Evolutionary conservation across 225 moss, liverwort and hornwort species (phyloP), one percentile per base, ranked within the genome.

Genomic region (Sphagnum tenellum): DNA sequence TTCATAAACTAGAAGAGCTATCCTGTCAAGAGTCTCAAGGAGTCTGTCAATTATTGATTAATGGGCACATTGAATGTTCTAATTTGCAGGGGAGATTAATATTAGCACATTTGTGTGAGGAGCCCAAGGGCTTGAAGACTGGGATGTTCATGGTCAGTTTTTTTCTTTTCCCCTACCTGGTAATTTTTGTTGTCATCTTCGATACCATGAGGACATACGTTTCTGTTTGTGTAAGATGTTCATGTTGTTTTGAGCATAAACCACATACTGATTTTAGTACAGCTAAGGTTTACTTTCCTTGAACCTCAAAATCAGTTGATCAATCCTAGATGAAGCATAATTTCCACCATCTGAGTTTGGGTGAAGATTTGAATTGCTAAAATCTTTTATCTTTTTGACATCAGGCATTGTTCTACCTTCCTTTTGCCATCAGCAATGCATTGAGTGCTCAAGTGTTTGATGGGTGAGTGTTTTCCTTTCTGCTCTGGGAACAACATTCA

Each of bases 121-220:
- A 98, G 61, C 92, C 76, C 7, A 98, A 98, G 74, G 96, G 96
- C 49, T 70, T 98, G 73, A 98, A 98, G 83, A 92, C 92, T 63
- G 92, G 96, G 67, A 98, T 98, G 92, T 98, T 80, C 75, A 86
- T 71, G 83, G 92, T 92, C 86, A 12, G 87, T 2, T 9, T 52
- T 52, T 9, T 52, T 9, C 9, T 52, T 52, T 52, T 9, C 52
- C 9, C 9, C 52, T 52, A 5, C 9, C 52, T 52, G 52, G 52
- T 52, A 2, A 9, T 5, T 52, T 52, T 63, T 8, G 44, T 9
- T 45, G 11, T 47, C 63, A 63, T 63, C n/a, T 7, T 13, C 1
- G 12, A 60, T 7, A 60, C 59, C 7, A 12, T 60, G 7, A 7
- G 45, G 12, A 60, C 8, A 45, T 60, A 2, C 7, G 2, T 60